Percentiles rank a stretch among this genome's conserved stretches.
phyloP scores from a whole-genome alignment of 768 basidiomycete genomes.

The Amyloporia xantha region DNA sequence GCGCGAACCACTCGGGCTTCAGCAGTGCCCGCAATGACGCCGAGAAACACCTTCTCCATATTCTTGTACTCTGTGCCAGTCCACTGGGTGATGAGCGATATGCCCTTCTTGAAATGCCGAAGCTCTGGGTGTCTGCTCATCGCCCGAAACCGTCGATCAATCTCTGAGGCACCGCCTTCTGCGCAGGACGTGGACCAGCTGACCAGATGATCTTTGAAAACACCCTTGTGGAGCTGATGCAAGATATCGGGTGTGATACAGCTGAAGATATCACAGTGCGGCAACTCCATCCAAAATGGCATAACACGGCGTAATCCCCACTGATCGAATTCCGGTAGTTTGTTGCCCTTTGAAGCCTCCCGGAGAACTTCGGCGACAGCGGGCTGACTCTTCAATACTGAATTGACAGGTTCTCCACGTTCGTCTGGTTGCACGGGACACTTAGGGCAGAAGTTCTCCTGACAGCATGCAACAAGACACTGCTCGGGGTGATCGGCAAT shows the following conservation, averaged over 20 bases:
- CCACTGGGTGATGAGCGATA: slow-evolving; percentile 35
- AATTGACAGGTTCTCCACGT: slow-evolving; percentile 8
- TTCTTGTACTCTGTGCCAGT: slow-evolving; percentile 37
- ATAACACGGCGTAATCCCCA: slow-evolving; percentile 11
- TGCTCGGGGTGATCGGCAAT: slow-evolving; percentile 25
- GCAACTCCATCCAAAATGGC: slow-evolving; percentile 39
- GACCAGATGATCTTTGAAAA: slow-evolving; percentile 38
- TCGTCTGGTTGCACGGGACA: slow-evolving; percentile 8
- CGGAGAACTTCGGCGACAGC: slow-evolving; percentile 1
- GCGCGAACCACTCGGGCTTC: slow-evolving; percentile 16
- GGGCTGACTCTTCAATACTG: background rate
- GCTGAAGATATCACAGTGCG: slow-evolving; percentile 32
- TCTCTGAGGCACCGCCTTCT: slow-evolving; percentile 19
- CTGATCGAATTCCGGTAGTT: background rate
- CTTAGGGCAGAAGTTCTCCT: slow-evolving; percentile 18
- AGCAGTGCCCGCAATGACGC: slow-evolving; percentile 19
- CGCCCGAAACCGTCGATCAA: slow-evolving; percentile 31
- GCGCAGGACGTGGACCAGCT: slow-evolving; percentile 15
- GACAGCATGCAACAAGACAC: slow-evolving; percentile 15
- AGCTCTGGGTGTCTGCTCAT: slow-evolving; percentile 27
- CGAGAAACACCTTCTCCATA: slow-evolving; percentile 24
- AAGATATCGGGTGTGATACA: slow-evolving; percentile 36
- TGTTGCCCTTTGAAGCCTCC: background rate
- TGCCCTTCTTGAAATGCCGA: slow-evolving; percentile 37
- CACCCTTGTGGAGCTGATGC: slow-evolving; percentile 43